Conservation (phyloP, 306 rosid genomes). For the Glycine latifolia region DNA sequence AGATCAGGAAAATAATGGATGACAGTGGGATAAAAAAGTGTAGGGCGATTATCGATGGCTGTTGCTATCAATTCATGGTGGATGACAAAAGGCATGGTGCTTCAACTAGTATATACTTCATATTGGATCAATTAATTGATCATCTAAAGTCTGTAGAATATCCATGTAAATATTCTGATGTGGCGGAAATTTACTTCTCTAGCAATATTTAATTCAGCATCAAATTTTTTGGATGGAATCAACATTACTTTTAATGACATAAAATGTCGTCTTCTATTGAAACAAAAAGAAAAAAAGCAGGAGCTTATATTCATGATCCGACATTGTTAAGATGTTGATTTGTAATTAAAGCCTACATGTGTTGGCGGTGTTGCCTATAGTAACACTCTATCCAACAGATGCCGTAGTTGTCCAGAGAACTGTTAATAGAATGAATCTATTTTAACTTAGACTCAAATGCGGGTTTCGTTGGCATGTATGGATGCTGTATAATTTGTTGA, state of each 20-base stretch:
- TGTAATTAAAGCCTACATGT: not conserved
- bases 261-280: not conserved
- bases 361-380: not conserved
- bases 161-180: constrained; percentile 42
- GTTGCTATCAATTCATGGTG: constrained; percentile 57
- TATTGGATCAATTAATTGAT: constrained; percentile 67
- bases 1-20: constrained; percentile 69
- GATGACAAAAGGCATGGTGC: constrained; percentile 61
- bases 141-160: constrained; percentile 55
- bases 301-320: not conserved
- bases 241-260: not conserved
- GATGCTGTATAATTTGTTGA: not conserved
- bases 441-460: not conserved
- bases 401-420: too few relatives aligned
- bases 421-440: too few relatives aligned
- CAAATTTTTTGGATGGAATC: constrained; percentile 30
- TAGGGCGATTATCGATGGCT: constrained; percentile 74
- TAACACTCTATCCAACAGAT: too few relatives aligned
- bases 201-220: constrained; percentile 23
- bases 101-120: constrained; percentile 48
- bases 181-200: constrained; percentile 44
- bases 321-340: not conserved
- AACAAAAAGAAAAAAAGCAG: not conserved
- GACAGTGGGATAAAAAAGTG: constrained; percentile 61
- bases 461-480: not conserved